These are phyloP conservation scores for Willaertia magna DNA, from an alignment of 208 protist species.

Conservation along the genomic window DNA sequence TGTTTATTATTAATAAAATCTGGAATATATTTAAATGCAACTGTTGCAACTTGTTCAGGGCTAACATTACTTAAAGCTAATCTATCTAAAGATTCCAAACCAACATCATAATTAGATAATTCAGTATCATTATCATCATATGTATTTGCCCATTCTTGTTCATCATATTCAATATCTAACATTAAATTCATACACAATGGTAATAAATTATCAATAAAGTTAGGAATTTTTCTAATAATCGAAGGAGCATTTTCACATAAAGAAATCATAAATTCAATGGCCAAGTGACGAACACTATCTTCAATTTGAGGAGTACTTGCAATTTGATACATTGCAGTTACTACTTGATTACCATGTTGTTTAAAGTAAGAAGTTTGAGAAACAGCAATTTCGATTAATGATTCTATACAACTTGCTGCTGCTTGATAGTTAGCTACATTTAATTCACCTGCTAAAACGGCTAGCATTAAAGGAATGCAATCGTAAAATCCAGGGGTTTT, in stretches of 20 bases:
- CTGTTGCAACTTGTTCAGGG: constrained; percentile 41
- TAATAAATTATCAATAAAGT: background rate
- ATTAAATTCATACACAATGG: constrained; percentile 29
- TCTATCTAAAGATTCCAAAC: constrained; percentile 45
- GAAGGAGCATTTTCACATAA: background rate
- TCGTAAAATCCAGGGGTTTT: background rate
- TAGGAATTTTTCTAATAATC: background rate
- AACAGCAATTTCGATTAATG: background rate
- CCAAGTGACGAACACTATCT: background rate
- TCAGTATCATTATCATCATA: constrained; percentile 31
- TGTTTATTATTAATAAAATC: constrained; percentile 17
- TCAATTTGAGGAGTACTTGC: background rate
- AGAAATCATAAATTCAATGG: background rate
- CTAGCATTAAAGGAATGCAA: background rate
- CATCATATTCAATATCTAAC: constrained; percentile 34
- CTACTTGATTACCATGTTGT: background rate
- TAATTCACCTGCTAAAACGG: background rate
- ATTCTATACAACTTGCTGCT: background rate
- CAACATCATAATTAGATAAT: constrained; percentile 31
- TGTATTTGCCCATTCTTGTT: constrained; percentile 17
- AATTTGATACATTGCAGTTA: background rate
- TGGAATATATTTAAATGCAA: constrained; percentile 32
- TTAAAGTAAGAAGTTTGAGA: background rate
- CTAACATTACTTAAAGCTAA: constrained; percentile 38
- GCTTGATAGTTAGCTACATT: background rate